Evolutionary conservation across 2,329 filamentous ascomycete species (phyloP), one percentile per base, ranked within the genome.

Genomic region (Arthrobotrys entomopaga): DNA sequence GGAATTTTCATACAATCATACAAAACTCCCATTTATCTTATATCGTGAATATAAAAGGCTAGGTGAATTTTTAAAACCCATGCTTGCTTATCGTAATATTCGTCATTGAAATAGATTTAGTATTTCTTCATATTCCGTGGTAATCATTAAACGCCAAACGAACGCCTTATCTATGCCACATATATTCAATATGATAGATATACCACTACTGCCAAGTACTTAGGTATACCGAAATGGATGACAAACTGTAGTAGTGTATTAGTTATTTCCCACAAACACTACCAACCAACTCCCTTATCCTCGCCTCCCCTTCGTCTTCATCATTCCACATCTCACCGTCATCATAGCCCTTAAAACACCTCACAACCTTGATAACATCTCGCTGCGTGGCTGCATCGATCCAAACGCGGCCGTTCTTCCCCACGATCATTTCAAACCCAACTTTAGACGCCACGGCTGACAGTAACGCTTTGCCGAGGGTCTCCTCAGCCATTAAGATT

Each of bases 341-440:
- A 49, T 75, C 70, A 13, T 52, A 75, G 15, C 49, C 64, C 13
- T 56, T 75, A 34, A 75, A 67, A 46, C 64, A 64, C 13, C 70
- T 49, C 13, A 60, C 59, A 38, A 75, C 64, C 20, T 59, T 58
- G 19, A 67, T 54, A 3, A 75, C 70, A 20, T 75, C 70, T 19
- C 29, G 34, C 20, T 67, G 63, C 22, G 63, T 60, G 15, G 57
- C 19, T 3, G 54, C 70, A 65, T 75, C 70, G 50, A 75, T 69
- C 70, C 70, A 75, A 0, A 67, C 63, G 13, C 70, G 49, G 16
- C 70, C 70, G 46, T 75, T 75, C 29, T 54, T 61, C n/a, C 70
- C 70, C 13, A 75, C 63, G 13, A 75, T 69, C 70, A 75, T 75
- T 46, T 75, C 70, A 22, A 75, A 75, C 4, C 53, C 53, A 1